These are phyloP conservation scores for Zymoseptoria pseudotritici DNA, from an alignment of 2,329 filamentous ascomycete species.

Conservation along the genomic window DNA sequence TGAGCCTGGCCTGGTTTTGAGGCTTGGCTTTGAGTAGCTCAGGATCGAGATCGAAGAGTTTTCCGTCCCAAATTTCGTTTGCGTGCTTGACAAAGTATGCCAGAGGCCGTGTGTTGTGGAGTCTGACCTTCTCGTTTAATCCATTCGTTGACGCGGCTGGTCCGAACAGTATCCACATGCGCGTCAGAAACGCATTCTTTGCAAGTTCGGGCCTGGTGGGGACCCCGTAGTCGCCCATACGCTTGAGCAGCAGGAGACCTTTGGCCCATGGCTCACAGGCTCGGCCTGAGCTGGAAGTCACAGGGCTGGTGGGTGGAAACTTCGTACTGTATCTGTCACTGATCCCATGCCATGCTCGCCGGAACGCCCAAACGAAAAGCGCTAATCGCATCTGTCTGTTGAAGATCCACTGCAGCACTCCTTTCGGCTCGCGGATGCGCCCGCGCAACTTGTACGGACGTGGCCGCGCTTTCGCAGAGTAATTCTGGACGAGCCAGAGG, in stretches of 20 bases:
- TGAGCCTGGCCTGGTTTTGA: slow-evolving; percentile 6
- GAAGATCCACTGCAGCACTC: slow-evolving; percentile 18
- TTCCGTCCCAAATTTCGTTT: slow-evolving; percentile 22
- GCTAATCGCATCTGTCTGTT: slow-evolving; percentile 21
- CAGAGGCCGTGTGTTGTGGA: slow-evolving; percentile 19
- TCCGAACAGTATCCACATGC: slow-evolving; percentile 32
- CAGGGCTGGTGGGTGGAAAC: not conserved
- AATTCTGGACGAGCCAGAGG: slow-evolving; percentile 41
- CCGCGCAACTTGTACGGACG: not conserved
- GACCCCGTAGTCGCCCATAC: slow-evolving; percentile 18
- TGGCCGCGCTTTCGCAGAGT: not conserved
- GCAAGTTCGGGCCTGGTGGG: slow-evolving; percentile 9
- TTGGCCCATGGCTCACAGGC: slow-evolving; percentile 22
- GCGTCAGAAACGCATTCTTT: slow-evolving; percentile 18
- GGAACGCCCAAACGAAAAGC: slow-evolving; percentile 30
- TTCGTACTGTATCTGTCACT: not conserved
- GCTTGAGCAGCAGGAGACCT: slow-evolving; percentile 24
- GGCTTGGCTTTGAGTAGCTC: slow-evolving; percentile 10
- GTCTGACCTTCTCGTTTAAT: slow-evolving; percentile 15
- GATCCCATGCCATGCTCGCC: slow-evolving; percentile 6
- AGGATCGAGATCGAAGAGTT: slow-evolving; percentile 12
- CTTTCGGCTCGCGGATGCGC: not conserved
- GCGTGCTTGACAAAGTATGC: slow-evolving; percentile 25
- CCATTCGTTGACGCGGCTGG: slow-evolving; percentile 20
- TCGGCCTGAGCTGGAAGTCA: not conserved